These are phyloP conservation scores for Tulasnella sp. DNA, from an alignment of 768 basidiomycete species.

Conservation along the genomic window DNA sequence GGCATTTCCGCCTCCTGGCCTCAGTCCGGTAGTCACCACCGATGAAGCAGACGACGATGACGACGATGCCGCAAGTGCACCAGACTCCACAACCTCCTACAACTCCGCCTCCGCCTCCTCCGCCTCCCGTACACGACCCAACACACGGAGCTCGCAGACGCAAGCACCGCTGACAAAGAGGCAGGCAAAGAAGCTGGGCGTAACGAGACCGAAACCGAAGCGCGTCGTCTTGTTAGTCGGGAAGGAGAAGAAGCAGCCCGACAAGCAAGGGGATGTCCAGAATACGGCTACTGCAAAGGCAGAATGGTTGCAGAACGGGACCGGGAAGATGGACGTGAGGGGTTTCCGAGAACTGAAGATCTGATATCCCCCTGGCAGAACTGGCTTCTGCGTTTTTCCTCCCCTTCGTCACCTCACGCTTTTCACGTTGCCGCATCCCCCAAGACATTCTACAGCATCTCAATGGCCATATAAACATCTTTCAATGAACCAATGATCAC, in stretches of 20 bases:
- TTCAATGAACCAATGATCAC: not conserved
- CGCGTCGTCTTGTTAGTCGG: conserved; percentile 14
- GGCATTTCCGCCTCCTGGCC: no score
- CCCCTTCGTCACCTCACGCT: not conserved
- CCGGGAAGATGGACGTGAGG: conserved; percentile 59
- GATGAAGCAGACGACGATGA: conserved; percentile 20
- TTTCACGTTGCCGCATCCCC: not conserved
- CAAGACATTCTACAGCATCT: not conserved
- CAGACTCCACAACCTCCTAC: conserved; percentile 20
- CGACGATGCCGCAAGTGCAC: conserved; percentile 15
- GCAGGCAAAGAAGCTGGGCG: conserved; percentile 52
- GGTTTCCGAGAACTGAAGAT: conserved; percentile 72
- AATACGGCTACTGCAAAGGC: conserved; percentile 22
- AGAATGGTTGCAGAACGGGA: conserved; percentile 52
- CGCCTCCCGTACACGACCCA: conserved; percentile 16
- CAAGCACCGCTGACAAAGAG: conserved; percentile 32
- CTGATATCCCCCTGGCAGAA: conserved; percentile 20
- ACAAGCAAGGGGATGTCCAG: conserved; percentile 25
- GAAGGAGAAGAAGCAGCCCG: not conserved
- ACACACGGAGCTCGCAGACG: not conserved
- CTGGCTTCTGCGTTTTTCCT: not conserved
- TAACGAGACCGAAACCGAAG: conserved; percentile 38
- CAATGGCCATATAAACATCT: not conserved
- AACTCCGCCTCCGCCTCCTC: conserved; percentile 26
- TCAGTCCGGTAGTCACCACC: not conserved